Evolutionary conservation across 768 basidiomycete species (phyloP).

Genomic region (Lactifluus echinatus): DNA sequence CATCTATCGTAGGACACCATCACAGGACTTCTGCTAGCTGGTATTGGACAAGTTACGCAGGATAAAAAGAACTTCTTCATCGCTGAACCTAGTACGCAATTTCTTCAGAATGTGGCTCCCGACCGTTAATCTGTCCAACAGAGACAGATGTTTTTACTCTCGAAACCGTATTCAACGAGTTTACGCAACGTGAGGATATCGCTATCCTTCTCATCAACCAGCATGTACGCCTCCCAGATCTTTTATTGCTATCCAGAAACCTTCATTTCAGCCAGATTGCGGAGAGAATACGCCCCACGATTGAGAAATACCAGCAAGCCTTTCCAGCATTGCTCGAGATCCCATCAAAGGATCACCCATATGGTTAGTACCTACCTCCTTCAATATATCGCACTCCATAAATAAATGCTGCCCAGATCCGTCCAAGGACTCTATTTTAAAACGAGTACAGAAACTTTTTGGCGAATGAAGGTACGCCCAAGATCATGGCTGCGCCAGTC

Average conservation of each 20-base stretch:
- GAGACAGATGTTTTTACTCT: constrained; percentile 89
- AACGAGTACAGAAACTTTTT: constrained; percentile 92
- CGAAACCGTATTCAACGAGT: constrained; percentile 89
- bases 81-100: constrained; percentile 71
- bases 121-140: constrained; percentile 26
- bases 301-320: constrained; percentile 91
- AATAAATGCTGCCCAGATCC: constrained; percentile 53
- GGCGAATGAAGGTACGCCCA: constrained; percentile 55
- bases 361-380: constrained; percentile 51
- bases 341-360: constrained; percentile 97
- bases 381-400: constrained; percentile 12
- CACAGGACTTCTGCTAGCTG: constrained; percentile 90
- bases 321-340: constrained; percentile 98
- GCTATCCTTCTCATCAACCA: constrained; percentile 98
- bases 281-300: constrained; percentile 90
- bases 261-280: constrained; percentile 55
- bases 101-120: background rate
- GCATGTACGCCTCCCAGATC: constrained; percentile 53
- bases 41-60: constrained; percentile 85
- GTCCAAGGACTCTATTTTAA: constrained; percentile 89
- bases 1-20: constrained; percentile 72
- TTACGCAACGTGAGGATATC: constrained; percentile 88
- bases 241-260: background rate
- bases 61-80: constrained; percentile 97
- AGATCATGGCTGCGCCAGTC: background rate